Conservation (phyloP, 1,139 yeast species). For the Zygoascus meyerae region DNA sequence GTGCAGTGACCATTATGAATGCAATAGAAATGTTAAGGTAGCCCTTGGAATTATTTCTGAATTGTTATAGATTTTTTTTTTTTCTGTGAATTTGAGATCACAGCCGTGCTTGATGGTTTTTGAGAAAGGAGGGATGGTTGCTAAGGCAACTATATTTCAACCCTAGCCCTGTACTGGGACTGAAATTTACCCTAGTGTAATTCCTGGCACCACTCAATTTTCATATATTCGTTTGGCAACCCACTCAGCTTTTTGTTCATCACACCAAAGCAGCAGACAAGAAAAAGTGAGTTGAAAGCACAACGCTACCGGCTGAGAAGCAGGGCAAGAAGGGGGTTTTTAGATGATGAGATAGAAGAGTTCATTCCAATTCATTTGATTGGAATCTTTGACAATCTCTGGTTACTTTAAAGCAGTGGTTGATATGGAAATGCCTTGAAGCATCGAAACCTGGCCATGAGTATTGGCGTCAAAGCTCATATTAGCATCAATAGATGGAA, state of each 20-base stretch:
- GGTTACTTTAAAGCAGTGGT: too few species aligned
- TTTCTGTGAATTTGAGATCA: background rate
- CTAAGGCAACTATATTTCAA: background rate
- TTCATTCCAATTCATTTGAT: too few species aligned
- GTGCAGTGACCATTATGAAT: conserved; percentile 30
- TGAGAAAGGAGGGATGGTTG: background rate
- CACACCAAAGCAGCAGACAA: conserved; percentile 1
- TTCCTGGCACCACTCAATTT: conserved; percentile 5
- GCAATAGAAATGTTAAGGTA: background rate
- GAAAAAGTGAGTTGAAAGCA: background rate
- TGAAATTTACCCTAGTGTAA: background rate
- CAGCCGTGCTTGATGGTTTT: background rate
- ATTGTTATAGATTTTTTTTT: background rate
- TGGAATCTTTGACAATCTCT: too few species aligned
- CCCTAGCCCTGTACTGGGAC: background rate
- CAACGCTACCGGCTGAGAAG: background rate
- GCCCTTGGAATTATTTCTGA: too few species aligned
- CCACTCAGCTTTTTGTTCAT: conserved; percentile 6
- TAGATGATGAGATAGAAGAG: too few species aligned
- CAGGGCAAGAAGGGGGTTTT: background rate
- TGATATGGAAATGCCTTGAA: too few species aligned
- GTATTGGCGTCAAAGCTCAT: too few species aligned
- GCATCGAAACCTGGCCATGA: too few species aligned
- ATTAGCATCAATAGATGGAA: too few species aligned
- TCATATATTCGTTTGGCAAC: background rate